These are phyloP conservation scores for Immersiella caudata DNA, from an alignment of 495 filamentous ascomycete species.

Conservation along the genomic window DNA sequence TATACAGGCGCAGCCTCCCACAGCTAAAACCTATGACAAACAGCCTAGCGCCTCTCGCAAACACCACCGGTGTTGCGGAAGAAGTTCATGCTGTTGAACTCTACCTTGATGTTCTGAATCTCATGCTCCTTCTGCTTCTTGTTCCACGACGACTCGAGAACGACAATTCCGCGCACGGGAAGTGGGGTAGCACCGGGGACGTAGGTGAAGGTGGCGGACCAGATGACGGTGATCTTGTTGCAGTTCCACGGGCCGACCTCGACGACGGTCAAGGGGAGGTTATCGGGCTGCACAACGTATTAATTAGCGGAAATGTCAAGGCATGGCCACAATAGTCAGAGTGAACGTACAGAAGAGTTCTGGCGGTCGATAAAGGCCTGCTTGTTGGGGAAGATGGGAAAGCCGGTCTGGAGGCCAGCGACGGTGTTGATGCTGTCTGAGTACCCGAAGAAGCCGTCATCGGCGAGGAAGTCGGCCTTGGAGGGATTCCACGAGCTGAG, in stretches of 20 bases:
- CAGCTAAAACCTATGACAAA: no score
- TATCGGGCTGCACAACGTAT: constrained; percentile 28
- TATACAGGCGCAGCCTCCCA: no score
- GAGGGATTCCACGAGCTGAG: constrained; percentile 29
- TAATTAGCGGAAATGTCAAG: neutral
- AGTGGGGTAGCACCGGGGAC: constrained; percentile 12
- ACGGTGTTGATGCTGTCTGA: constrained; percentile 41
- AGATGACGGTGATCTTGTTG: constrained; percentile 34
- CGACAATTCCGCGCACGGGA: constrained; percentile 33
- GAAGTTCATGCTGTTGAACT: constrained; percentile 39
- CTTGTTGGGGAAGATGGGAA: constrained; percentile 36
- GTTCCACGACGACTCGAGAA: constrained; percentile 24
- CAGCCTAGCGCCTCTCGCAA: neutral
- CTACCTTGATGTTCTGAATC: constrained; percentile 35
- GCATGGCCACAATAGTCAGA: neutral
- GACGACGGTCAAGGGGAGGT: constrained; percentile 23
- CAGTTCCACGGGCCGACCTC: constrained; percentile 26
- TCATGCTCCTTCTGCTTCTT: constrained; percentile 25
- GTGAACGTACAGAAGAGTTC: constrained; percentile 18
- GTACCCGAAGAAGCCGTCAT: constrained; percentile 28
- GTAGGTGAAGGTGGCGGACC: constrained; percentile 33
- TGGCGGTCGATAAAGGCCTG: constrained; percentile 30
- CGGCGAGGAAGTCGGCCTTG: constrained; percentile 34
- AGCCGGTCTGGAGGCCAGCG: constrained; percentile 29
- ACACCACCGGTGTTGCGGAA: constrained; percentile 31